These are phyloP conservation scores for Thelonectria olida DNA, from an alignment of 2,329 filamentous ascomycete genomes.

Conservation along the genomic window DNA sequence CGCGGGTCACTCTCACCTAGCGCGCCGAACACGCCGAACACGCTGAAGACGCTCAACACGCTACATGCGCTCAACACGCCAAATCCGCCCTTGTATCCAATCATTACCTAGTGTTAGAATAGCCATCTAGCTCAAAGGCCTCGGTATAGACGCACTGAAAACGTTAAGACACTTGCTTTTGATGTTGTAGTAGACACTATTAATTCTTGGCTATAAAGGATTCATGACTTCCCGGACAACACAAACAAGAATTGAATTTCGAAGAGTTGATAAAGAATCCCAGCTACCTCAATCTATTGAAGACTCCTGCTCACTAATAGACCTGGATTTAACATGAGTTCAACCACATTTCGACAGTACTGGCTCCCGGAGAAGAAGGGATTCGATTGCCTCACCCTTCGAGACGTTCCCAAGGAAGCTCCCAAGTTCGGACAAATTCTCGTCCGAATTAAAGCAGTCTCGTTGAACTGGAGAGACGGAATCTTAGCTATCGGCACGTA, in stretches of 20 bases:
- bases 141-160: not conserved
- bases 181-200: too few species aligned
- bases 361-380: constrained; percentile 19
- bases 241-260: too few species aligned
- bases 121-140: too few species aligned
- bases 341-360: constrained; percentile 5
- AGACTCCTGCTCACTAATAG: not conserved
- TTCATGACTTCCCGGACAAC: too few species aligned
- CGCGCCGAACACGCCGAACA: too few species aligned
- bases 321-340: not conserved
- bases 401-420: constrained; percentile 9
- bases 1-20: too few species aligned
- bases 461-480: constrained; percentile 20
- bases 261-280: too few species aligned
- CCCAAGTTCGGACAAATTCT: constrained; percentile 21
- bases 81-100: too few species aligned
- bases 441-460: constrained; percentile 18
- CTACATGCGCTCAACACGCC: too few species aligned
- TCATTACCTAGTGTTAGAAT: not conserved
- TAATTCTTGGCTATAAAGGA: too few species aligned
- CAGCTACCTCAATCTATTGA: too few species aligned
- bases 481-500: constrained; percentile 20
- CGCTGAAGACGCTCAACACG: constrained; percentile 12
- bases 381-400: constrained; percentile 11
- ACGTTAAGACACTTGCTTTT: not conserved